Evolutionary conservation across 73 alveolate species (phyloP), one percentile per base, ranked within the genome.

Genomic region (Uronychia binucleata): DNA sequence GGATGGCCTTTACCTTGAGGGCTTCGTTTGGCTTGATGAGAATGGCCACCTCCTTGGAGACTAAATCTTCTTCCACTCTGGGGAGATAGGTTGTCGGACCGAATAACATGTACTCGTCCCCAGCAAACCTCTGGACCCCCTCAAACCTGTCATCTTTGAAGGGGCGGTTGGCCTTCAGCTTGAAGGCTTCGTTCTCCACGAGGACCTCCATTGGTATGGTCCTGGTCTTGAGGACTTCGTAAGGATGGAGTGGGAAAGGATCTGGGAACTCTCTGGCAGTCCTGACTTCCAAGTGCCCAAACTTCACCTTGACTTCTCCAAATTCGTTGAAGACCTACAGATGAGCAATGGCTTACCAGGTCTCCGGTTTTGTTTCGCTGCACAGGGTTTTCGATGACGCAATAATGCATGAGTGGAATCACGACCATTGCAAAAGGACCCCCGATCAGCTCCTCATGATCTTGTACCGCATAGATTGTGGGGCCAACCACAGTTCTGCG

Each of bases 231-330:
- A 91, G 29, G 29, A 78, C 74, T 75, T 93, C 97, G 77, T 84
- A 92, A 0, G 97, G 97, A 76, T 91, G 90, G 59, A 93, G 87
- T 31, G 97, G 97, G 89, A 93, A 89, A 11, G 95, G 95, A 28
- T 93, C 93, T 26, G 96, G 78, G 81, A 75, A 92, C 19, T 81
- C 86, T 33, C 83, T 91, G 5, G 88, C 79, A 28, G 91, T 81
- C 57, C 97, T 77, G 58, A 86, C 92, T 58, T 93, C 97, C 1
- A 85, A 35, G 26, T 93, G 91, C 26, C 96, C 95, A 57, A 88
- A 85, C 58, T 78, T 34, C 27, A 93, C 94, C 82, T 90, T 90
- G 25, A 83, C 93, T 77, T 89, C 94, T 26, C 94, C 94, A 79
- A 78, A 78, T 14, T 75, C 80, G 30, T 88, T 84, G 5, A 31